Conservation (phyloP, 805 yeast genomes). For the Yamadazyma tumulicola region DNA sequence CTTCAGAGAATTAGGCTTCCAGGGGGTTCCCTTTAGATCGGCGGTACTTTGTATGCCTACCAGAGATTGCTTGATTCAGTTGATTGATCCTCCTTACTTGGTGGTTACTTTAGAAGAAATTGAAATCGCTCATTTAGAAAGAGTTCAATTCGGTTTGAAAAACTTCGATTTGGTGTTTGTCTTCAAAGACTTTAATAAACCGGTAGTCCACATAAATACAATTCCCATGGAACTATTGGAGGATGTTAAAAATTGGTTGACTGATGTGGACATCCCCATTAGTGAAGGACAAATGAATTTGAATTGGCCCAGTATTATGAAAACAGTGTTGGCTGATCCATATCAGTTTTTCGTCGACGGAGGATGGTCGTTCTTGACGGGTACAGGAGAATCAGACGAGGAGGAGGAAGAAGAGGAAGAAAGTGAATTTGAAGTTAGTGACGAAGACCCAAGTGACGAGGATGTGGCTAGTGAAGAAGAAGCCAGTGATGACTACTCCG, state of each 20-base stretch:
- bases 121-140: conserved; percentile 92
- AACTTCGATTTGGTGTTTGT: conserved; percentile 97
- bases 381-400: conserved; percentile 73
- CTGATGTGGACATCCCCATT: conserved; percentile 95
- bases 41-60: conserved; percentile 96
- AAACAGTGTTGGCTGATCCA: conserved; percentile 87
- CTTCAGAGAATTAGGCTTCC: conserved; percentile 93
- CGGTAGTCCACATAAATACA: conserved; percentile 90
- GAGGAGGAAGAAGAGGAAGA: conserved; percentile 67
- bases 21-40: conserved; percentile 95
- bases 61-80: conserved; percentile 91
- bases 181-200: conserved; percentile 81
- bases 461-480: conserved; percentile 56
- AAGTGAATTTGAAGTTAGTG: conserved; percentile 63
- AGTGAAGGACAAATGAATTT: conserved; percentile 94
- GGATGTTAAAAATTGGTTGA: conserved; percentile 92
- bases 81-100: conserved; percentile 91
- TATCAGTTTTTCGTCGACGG: conserved; percentile 90
- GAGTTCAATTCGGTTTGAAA: conserved; percentile 95
- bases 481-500: conserved; percentile 34
- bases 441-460: conserved; percentile 60
- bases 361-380: conserved; percentile 93
- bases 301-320: conserved; percentile 95
- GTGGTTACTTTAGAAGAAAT: conserved; percentile 89
- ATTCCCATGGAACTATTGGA: conserved; percentile 91